Evolutionary conservation across 2,329 filamentous ascomycete genomes (phyloP).

Genomic region (Hansfordia pulvinata): DNA sequence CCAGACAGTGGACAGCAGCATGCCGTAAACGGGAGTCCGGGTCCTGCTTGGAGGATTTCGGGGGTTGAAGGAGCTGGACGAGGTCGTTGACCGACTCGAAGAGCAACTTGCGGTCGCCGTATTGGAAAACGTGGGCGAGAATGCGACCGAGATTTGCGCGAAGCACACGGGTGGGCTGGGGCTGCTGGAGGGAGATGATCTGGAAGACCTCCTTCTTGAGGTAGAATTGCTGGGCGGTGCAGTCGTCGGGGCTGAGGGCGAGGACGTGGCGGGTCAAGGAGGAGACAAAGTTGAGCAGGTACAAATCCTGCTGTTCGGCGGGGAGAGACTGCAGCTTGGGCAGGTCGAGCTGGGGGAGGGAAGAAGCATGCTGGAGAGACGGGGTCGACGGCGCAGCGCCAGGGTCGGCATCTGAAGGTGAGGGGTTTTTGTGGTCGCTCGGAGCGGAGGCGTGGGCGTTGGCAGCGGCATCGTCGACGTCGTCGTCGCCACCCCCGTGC

Average conservation of each 20-base stretch:
- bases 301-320: constrained; percentile 90
- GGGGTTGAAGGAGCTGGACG: constrained; percentile 54
- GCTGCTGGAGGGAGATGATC: constrained; percentile 70
- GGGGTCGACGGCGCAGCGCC: constrained; percentile 7
- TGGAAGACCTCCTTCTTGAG: constrained; percentile 92
- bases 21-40: constrained; percentile 70
- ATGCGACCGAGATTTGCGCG: constrained; percentile 80
- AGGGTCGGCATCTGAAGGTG: no score
- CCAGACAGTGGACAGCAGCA: constrained; percentile 75
- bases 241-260: constrained; percentile 60
- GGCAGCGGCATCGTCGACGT: constrained; percentile 7
- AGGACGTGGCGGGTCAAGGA: constrained; percentile 71
- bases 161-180: constrained; percentile 75
- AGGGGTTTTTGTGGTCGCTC: constrained; percentile 11
- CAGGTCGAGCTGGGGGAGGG: constrained; percentile 68
- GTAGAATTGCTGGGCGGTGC: constrained; percentile 78
- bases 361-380: constrained; percentile 17
- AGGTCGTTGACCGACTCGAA: constrained; percentile 94
- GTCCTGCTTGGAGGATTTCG: constrained; percentile 60
- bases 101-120: constrained; percentile 79
- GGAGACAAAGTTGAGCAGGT: constrained; percentile 79
- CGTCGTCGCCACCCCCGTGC: constrained; percentile 3
- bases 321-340: constrained; percentile 80
- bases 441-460: constrained; percentile 5
- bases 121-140: constrained; percentile 67